Evolutionary conservation across 495 filamentous ascomycete genomes (phyloP).

Genomic region (Xeromyces bisporus): DNA sequence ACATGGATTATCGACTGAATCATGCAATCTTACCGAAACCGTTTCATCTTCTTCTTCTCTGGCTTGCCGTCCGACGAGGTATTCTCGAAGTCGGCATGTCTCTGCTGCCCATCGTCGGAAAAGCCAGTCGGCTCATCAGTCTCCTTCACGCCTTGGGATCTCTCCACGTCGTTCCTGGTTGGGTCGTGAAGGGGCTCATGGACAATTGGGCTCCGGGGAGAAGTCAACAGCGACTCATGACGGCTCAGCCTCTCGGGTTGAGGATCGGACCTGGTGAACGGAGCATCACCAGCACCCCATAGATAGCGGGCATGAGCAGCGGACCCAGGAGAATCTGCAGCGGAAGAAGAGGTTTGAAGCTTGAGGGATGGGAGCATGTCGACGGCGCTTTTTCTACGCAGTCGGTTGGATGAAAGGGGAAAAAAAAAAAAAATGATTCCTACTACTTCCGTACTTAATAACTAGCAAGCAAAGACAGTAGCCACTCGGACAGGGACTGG

Average conservation of each 20-base stretch:
- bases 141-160: background rate
- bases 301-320: slow-evolving; percentile 6
- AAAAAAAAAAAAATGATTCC: too few species aligned
- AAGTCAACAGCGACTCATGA: slow-evolving; percentile 7
- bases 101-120: slow-evolving; percentile 10
- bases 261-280: background rate
- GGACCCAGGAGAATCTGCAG: slow-evolving; percentile 6
- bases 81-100: too few species aligned
- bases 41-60: slow-evolving; percentile 87
- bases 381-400: too few species aligned
- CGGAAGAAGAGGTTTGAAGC: slow-evolving; percentile 22
- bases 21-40: slow-evolving; percentile 78
- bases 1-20: too few species aligned
- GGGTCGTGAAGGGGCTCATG: background rate
- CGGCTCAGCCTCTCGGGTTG: slow-evolving; percentile 7
- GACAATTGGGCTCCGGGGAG: slow-evolving; percentile 4
- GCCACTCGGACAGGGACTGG: too few species aligned
- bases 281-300: slow-evolving; percentile 11
- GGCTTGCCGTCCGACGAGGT: slow-evolving; percentile 16
- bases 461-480: too few species aligned
- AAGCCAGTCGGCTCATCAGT: slow-evolving; percentile 7
- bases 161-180: slow-evolving; percentile 2
- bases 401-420: too few species aligned
- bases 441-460: too few species aligned
- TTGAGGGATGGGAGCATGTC: slow-evolving; percentile 20